Evolutionary conservation across 371 early-diverging fungal species (phyloP), one percentile per base, ranked within the genome.

Genomic region (Mucor velutinosus): DNA sequence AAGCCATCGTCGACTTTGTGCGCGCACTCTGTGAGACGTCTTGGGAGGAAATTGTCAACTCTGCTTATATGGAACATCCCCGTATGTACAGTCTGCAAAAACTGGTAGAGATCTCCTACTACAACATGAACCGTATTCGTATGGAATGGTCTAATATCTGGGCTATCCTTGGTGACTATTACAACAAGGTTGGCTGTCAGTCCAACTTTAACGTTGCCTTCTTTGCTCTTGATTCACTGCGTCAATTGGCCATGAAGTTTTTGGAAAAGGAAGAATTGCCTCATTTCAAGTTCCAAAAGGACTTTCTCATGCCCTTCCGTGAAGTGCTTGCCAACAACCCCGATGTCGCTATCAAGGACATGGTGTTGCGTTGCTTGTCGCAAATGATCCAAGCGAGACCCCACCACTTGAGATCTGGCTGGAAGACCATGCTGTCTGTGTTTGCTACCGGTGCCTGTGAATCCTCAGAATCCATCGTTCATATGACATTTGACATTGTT

Each of bases 101-200:
- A 61, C 86, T 97, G 10, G 96, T 97, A 0, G 98, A 97, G 69
- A 95, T 97, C 29, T 89, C 93, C 0, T 95, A 96, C 84, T 97
- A 96, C 86, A 97, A 97, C 82, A 97, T 97, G 98, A 90, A 89
- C 56, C 94, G 98, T 84, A 97, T 97, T 72, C 90, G 96, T 75
- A 88, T 96, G 68, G 98, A 97, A 78, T 97, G 98, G 98, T 91
- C 94, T 43, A 90, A 95, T 68, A 90, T 97, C 47, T 97, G 98
- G 98, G 90, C 91, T 1, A 92, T 97, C 15, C 82, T 97, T 2
- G 96, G 96, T 0, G 92, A 93, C 33, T 92, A 95, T 72, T 97
- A 95, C 69, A 94, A 95, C 77, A 90, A 93, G 68, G 96, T 96
- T 19, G 96, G 96, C 3, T 94, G 94, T 51, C 91, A 96, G 66